phyloP scores from a whole-genome alignment of 768 basidiomycete species.

The Asterophora parasitica region DNA sequence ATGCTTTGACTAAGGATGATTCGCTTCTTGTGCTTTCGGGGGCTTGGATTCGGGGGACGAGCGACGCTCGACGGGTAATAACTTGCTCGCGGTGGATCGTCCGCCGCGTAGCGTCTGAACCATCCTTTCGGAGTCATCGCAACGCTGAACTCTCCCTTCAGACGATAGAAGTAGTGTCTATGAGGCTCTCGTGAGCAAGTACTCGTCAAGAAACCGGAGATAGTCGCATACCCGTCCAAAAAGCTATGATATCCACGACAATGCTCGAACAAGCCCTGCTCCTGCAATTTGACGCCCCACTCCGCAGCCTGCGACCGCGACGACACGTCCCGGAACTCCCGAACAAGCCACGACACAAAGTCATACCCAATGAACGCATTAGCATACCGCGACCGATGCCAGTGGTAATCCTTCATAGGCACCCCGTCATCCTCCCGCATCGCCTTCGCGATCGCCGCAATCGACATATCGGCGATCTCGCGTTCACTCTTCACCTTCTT shows the following conservation, averaged over 20 bases:
- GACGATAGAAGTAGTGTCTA: conserved; percentile 86
- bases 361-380: conserved; percentile 88
- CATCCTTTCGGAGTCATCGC: conserved; percentile 67
- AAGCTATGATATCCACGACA: conserved; percentile 76
- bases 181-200: conserved; percentile 4
- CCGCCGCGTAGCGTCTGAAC: conserved; percentile 58
- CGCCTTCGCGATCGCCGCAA: conserved; percentile 65
- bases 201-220: not conserved
- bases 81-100: conserved; percentile 32
- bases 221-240: conserved; percentile 67
- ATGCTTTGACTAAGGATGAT: conserved; percentile 84
- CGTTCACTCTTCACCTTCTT: conserved; percentile 81
- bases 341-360: conserved; percentile 88
- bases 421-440: conserved; percentile 86
- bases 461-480: conserved; percentile 62
- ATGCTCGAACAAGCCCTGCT: conserved; percentile 85
- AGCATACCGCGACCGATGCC: conserved; percentile 70
- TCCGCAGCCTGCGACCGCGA: conserved; percentile 76
- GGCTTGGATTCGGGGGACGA: conserved; percentile 31
- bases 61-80: conserved; percentile 33
- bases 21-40: conserved; percentile 49
- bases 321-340: conserved; percentile 85
- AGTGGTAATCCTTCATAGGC: conserved; percentile 78
- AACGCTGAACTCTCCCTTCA: conserved; percentile 73
- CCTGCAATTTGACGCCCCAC: conserved; percentile 70